Percentiles rank a stretch among this genome's conserved stretches.
Evolutionary conservation across 108 stramenopile species (phyloP).

Genomic region (Stephanodiscus minutulus): DNA sequence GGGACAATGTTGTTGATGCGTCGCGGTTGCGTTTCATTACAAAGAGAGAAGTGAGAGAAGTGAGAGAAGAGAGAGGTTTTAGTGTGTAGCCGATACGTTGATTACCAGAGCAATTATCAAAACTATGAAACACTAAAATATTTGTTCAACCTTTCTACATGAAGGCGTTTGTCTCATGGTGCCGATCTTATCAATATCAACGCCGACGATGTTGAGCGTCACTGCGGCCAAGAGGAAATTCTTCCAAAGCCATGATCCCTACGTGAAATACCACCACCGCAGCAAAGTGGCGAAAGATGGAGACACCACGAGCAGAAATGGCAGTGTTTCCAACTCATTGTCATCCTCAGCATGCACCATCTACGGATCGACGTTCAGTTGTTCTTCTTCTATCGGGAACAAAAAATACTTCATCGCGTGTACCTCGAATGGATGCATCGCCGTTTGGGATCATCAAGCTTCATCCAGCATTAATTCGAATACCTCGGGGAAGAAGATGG

Average conservation of each 20-base stretch:
- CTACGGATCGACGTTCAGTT: slow-evolving; percentile 36
- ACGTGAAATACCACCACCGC: slow-evolving; percentile 9
- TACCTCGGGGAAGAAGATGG: not conserved
- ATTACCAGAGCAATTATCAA: too few species aligned
- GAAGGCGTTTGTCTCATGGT: not conserved
- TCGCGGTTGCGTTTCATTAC: not conserved
- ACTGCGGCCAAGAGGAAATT: slow-evolving; percentile 18
- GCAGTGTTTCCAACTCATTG: slow-evolving; percentile 1
- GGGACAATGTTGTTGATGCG: not conserved
- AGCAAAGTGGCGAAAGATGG: not conserved
- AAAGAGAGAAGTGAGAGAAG: not conserved
- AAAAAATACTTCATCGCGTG: slow-evolving; percentile 30
- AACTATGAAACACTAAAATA: too few species aligned
- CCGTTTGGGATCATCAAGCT: slow-evolving; percentile 26
- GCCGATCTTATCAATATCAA: not conserved
- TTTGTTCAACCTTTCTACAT: too few species aligned
- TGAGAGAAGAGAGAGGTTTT: not conserved
- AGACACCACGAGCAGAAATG: not conserved
- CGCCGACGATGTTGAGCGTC: not conserved
- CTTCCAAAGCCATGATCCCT: slow-evolving; percentile 16
- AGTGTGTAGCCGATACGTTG: not conserved
- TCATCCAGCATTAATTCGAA: not conserved
- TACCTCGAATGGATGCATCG: slow-evolving; percentile 33
- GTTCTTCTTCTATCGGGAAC: slow-evolving; percentile 1
- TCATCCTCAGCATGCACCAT: slow-evolving; percentile 15